Conservation (phyloP, 257 asterid genomes). For the Petunia secreta region DNA sequence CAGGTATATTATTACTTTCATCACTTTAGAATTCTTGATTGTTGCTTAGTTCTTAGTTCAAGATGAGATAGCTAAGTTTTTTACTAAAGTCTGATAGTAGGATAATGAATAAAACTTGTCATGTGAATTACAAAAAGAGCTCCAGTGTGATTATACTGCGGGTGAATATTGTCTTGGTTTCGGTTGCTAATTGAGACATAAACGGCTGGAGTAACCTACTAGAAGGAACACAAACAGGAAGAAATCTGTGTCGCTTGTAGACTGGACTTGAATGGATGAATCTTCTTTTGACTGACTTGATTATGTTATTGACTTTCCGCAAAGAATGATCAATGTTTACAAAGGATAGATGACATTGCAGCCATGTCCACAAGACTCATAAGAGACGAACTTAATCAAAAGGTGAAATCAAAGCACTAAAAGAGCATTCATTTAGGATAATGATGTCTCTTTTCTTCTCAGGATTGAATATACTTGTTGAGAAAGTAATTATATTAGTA, state of each 20-base stretch:
- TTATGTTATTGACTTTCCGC: not conserved
- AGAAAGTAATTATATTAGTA: no score
- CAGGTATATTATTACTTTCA: slow-evolving; percentile 40
- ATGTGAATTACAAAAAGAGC: not conserved
- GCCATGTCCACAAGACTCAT: not conserved
- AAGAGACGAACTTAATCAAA: not conserved
- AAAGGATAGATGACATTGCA: not conserved
- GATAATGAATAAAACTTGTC: slow-evolving; percentile 19
- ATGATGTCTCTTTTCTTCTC: not conserved
- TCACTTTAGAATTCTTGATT: not conserved
- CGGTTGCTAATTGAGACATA: not conserved
- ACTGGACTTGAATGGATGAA: not conserved
- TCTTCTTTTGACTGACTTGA: not conserved
- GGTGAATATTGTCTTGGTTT: not conserved
- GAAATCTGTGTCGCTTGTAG: not conserved
- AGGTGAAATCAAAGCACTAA: not conserved
- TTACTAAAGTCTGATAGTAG: not conserved
- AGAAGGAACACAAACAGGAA: not conserved
- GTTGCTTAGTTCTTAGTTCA: slow-evolving; percentile 13
- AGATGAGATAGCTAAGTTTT: slow-evolving; percentile 3
- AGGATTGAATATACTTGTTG: not conserved
- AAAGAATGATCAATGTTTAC: not conserved
- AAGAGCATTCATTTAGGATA: not conserved
- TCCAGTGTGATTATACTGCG: slow-evolving; percentile 1
- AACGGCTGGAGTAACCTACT: not conserved